Base-by-base conservation (phyloP, 2,329 filamentous ascomycete genomes). In the Neocatenulostroma microsporum region DNA sequence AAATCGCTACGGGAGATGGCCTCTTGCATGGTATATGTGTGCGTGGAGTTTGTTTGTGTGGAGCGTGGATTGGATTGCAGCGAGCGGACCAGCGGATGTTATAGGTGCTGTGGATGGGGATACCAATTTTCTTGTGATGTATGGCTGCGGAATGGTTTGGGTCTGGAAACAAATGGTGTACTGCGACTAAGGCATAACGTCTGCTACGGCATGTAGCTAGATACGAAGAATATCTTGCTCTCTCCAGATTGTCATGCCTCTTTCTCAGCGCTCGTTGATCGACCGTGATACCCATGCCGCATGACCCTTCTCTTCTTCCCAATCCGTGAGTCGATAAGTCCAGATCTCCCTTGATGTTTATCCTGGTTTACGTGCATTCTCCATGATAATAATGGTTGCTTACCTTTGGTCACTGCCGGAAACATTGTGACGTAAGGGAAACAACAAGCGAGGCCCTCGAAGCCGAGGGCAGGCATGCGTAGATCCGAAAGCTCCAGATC, bases 41-140 rank as follows among this genome's bases (percentile, higher is more conserved):
- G 31, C 8, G 15, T 29, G 34, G 34, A 28, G 34, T 36, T 36
- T 30, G n/a, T n/a, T n/a, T 17, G 12, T n/a, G n/a, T 29, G 7
- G 15, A 29, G 26, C 26, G 26, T n/a, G 26, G 11, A 7, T 8
- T 7, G 13, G 12, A 6, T 9, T 14, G 26, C 11, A 17, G 28
- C n/a, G 5, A 30, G 13, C 28, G 5, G 28, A 12, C 12, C 15
- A 4, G 25, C 12, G 25, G 11, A 24, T 24, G 13, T 5, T 30
- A 7, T 30, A 17, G 12, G 12, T n/a, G 19, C 17, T n/a, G 19
- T 5, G 12, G 17, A 20, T 6, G 18, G 34, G 19, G 24, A 29
- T 36, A 36, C 34, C 34, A 36, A 20, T 28, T 36, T n/a, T 14
- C 34, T 36, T 29, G 34, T 19, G 8, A 36, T 36, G 34, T 36